These are phyloP conservation scores for Fraxinus greggii DNA, from an alignment of 305 asterid species.

Conservation along the genomic window DNA sequence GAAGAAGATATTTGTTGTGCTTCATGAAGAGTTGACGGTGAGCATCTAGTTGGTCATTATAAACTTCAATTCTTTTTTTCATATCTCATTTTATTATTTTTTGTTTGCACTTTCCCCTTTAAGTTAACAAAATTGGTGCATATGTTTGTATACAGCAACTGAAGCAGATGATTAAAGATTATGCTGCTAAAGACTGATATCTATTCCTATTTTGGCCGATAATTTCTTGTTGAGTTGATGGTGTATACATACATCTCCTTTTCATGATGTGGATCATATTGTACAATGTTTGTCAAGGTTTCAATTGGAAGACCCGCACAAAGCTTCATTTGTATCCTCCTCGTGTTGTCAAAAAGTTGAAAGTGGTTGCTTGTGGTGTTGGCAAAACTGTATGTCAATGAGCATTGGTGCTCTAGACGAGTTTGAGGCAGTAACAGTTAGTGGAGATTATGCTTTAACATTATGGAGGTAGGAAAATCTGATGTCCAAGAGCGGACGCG, in stretches of 20 bases:
- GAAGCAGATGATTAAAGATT: slow-evolving; percentile 82
- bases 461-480: slow-evolving; percentile 20
- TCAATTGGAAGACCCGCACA: slow-evolving; percentile 15
- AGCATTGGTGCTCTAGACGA: slow-evolving; percentile 17
- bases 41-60: slow-evolving; percentile 27
- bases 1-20: slow-evolving; percentile 73
- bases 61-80: slow-evolving; percentile 11
- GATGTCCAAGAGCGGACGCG: slow-evolving; percentile 26
- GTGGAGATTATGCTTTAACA: slow-evolving; percentile 1
- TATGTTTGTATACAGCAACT: slow-evolving; percentile 52
- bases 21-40: slow-evolving; percentile 83
- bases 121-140: slow-evolving; percentile 16
- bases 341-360: slow-evolving; percentile 10
- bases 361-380: not conserved
- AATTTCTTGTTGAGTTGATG: not conserved
- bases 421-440: not conserved
- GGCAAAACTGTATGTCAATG: slow-evolving; percentile 7
- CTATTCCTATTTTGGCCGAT: not conserved
- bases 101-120: not conserved
- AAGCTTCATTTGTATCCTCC: slow-evolving; percentile 19
- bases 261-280: not conserved
- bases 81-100: not conserved
- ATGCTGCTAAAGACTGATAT: slow-evolving; percentile 48
- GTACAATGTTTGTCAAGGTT: slow-evolving; percentile 12
- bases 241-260: not conserved